phyloP scores from a whole-genome alignment of 148 eudicot genomes.

The Camellia japonica region DNA sequence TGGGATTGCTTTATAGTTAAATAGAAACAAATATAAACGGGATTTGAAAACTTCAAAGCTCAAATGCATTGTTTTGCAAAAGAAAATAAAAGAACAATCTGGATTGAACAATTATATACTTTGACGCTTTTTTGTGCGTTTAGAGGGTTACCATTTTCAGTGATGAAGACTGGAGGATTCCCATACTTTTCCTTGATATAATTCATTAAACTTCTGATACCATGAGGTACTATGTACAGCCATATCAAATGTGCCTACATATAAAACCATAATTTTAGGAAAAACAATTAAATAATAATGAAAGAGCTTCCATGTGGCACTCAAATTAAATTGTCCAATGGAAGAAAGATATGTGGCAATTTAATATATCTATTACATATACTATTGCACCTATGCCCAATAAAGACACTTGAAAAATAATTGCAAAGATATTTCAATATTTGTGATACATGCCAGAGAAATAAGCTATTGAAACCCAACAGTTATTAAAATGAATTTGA shows the following conservation, averaged over 20 bases:
- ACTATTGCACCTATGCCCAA: too few relatives aligned
- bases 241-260: constrained; percentile 78
- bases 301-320: not conserved
- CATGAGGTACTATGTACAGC: constrained; percentile 85
- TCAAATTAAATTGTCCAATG: too few relatives aligned
- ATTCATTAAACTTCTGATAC: constrained; percentile 82
- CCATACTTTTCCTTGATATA: constrained; percentile 73
- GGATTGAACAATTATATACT: not conserved
- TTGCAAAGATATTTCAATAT: too few relatives aligned
- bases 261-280: not conserved
- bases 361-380: too few relatives aligned
- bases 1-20: too few relatives aligned
- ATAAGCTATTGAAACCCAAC: too few relatives aligned
- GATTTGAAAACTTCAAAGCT: not conserved
- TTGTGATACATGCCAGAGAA: too few relatives aligned
- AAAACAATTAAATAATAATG: not conserved
- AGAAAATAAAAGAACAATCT: not conserved
- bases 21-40: not conserved
- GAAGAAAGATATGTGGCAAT: too few relatives aligned
- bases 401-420: too few relatives aligned
- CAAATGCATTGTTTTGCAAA: not conserved
- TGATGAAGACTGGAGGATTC: constrained; percentile 68
- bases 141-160: constrained; percentile 78
- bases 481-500: too few relatives aligned
- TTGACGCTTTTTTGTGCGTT: not conserved